These are phyloP conservation scores for Arabis hirsuta DNA, from an alignment of 345 rosid genomes.

Conservation along the genomic window DNA sequence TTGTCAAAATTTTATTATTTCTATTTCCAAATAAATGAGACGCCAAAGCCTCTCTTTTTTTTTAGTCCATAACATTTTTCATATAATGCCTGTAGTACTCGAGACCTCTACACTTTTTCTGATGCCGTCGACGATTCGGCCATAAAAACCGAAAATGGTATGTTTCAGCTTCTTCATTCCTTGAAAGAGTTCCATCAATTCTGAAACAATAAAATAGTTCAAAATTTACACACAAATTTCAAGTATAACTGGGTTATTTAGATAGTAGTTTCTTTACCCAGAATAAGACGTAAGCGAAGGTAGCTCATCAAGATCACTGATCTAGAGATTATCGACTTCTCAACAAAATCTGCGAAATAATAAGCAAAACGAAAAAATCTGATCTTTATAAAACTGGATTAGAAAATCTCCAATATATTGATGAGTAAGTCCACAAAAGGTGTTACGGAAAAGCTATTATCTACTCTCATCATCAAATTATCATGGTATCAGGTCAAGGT, in stretches of 20 bases:
- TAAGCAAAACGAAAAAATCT: slow-evolving; percentile 3
- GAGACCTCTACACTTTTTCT: slow-evolving; percentile 23
- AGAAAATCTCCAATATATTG: not conserved
- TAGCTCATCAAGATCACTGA: slow-evolving; percentile 48
- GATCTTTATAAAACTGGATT: slow-evolving; percentile 1
- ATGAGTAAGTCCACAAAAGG: not conserved
- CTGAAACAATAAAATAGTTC: slow-evolving; percentile 41
- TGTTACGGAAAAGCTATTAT: too few species aligned
- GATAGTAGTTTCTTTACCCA: slow-evolving; percentile 50
- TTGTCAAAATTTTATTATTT: too few species aligned
- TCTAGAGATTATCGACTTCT: slow-evolving; percentile 42
- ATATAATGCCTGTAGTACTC: slow-evolving; percentile 12
- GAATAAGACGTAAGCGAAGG: slow-evolving; percentile 56
- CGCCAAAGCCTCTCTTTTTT: not conserved
- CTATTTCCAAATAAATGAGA: too few species aligned
- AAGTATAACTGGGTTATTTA: not conserved
- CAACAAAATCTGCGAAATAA: slow-evolving; percentile 49
- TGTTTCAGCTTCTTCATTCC: slow-evolving; percentile 60
- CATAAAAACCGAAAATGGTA: slow-evolving; percentile 33
- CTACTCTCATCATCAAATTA: too few species aligned
- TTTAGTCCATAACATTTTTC: slow-evolving; percentile 3
- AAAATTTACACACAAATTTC: not conserved
- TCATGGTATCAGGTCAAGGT: too few species aligned
- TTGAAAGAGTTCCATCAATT: slow-evolving; percentile 51
- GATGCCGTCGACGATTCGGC: slow-evolving; percentile 20